phyloP scores from a whole-genome alignment of 2,329 filamentous ascomycete species.

The Phaeosphaeriaceae sp. region DNA sequence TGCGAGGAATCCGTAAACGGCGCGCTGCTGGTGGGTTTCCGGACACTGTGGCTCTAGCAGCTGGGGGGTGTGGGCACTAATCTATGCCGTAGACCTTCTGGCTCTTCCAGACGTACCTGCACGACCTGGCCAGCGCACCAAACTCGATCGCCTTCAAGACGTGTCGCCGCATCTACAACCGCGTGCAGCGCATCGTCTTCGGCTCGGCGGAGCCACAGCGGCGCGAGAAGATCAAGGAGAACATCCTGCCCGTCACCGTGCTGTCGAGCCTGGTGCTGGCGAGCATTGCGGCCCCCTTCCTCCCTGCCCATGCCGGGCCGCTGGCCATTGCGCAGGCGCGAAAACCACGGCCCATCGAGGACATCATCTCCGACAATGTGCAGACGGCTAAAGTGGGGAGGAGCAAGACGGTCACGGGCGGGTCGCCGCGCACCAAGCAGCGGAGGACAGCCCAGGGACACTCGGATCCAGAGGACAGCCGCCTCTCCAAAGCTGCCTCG shows the following conservation, averaged over 20 bases:
- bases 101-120: conserved; percentile 87
- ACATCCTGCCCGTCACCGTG: conserved; percentile 79
- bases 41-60: conserved; percentile 26
- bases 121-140: conserved; percentile 78
- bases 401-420: conserved; percentile 71
- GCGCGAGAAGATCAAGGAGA: conserved; percentile 80
- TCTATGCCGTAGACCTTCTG: conserved; percentile 73
- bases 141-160: conserved; percentile 81
- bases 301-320: conserved; percentile 80
- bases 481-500: conserved; percentile 48
- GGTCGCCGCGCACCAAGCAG: conserved; percentile 52
- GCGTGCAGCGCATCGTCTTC: conserved; percentile 87
- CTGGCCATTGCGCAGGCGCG: conserved; percentile 82
- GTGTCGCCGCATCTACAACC: conserved; percentile 84
- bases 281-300: conserved; percentile 74
- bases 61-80: conserved; percentile 32
- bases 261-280: conserved; percentile 81
- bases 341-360: conserved; percentile 70
- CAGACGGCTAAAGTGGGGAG: conserved; percentile 65
- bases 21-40: conserved; percentile 72
- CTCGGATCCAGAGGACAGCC: conserved; percentile 46
- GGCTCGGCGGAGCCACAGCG: conserved; percentile 73
- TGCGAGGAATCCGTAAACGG: conserved; percentile 89
- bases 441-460: conserved; percentile 47
- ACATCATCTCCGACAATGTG: conserved; percentile 66